A percentile compares a stretch with the other conserved stretches of the same genome.
Evolutionary conservation across 257 asterid genomes (phyloP).

Genomic region (Fraxinus excelsior): DNA sequence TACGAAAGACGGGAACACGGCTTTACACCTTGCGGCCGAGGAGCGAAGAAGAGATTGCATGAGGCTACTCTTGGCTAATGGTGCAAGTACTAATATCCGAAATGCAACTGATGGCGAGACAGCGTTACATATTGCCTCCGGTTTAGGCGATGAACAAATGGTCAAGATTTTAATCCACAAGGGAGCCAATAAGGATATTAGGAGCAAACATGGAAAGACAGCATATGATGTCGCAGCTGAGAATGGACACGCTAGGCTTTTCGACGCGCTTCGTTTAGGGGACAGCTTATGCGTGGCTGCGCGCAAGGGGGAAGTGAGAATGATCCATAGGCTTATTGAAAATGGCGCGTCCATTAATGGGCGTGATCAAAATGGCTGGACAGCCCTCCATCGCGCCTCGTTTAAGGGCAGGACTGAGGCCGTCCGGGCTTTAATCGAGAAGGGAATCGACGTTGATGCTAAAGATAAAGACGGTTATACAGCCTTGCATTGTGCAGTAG

Average conservation of each 20-base stretch:
- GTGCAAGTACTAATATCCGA: slow-evolving; percentile 37
- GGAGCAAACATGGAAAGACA: slow-evolving; percentile 56
- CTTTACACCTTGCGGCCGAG: slow-evolving; percentile 69
- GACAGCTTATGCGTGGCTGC: slow-evolving; percentile 64
- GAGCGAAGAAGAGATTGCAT: slow-evolving; percentile 65
- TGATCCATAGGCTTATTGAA: slow-evolving; percentile 56
- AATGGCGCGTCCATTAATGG: slow-evolving; percentile 67
- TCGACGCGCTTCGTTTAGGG: slow-evolving; percentile 62
- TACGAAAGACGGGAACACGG: slow-evolving; percentile 63
- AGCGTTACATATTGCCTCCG: slow-evolving; percentile 59
- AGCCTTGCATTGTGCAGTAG: slow-evolving; percentile 74
- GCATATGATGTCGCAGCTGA: slow-evolving; percentile 81
- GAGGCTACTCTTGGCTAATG: slow-evolving; percentile 49
- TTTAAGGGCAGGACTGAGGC: slow-evolving; percentile 65
- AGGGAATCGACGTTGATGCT: slow-evolving; percentile 54
- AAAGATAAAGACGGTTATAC: slow-evolving; percentile 74
- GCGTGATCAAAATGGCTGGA: slow-evolving; percentile 77
- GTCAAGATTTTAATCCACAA: no score
- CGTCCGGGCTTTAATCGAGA: slow-evolving; percentile 50
- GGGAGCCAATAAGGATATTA: slow-evolving; percentile 67
- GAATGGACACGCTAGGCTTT: slow-evolving; percentile 61
- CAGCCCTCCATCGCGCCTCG: slow-evolving; percentile 68
- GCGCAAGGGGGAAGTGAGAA: slow-evolving; percentile 66
- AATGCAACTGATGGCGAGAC: slow-evolving; percentile 55
- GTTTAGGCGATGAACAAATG: slow-evolving; percentile 64